Conservation (phyloP, 1,284 basidiomycete species). For the Vanrija pseudolonga region DNA sequence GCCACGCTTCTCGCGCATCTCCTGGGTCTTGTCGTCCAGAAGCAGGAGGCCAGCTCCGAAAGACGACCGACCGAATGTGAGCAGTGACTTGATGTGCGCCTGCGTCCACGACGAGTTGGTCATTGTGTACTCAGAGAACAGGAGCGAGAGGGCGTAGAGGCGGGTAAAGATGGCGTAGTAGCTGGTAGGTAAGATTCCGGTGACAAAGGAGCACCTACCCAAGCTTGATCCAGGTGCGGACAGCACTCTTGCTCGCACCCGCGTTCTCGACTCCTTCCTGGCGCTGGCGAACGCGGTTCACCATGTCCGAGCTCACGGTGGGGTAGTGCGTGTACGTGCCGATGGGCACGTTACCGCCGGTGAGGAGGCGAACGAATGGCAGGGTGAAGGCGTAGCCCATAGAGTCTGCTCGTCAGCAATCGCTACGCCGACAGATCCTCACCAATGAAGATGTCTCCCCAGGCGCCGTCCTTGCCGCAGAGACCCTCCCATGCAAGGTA, state of each 20-base stretch:
- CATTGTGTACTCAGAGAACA: slow-evolving; percentile 68
- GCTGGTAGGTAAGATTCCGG: slow-evolving; percentile 50
- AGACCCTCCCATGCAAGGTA: slow-evolving; percentile 69
- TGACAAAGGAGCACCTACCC: no score
- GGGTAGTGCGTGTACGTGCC: slow-evolving; percentile 96
- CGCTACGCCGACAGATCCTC: slow-evolving; percentile 13
- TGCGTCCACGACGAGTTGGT: slow-evolving; percentile 96
- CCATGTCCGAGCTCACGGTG: slow-evolving; percentile 92
- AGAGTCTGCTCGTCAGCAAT: slow-evolving; percentile 61
- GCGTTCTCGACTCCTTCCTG: slow-evolving; percentile 65
- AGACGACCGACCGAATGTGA: slow-evolving; percentile 45
- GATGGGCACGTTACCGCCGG: slow-evolving; percentile 60
- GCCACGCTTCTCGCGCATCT: slow-evolving; percentile 11
- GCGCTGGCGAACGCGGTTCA: slow-evolving; percentile 68
- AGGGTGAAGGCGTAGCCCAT: slow-evolving; percentile 98
- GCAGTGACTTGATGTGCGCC: slow-evolving; percentile 71
- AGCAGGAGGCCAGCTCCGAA: slow-evolving; percentile 30
- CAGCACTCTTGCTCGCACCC: slow-evolving; percentile 59
- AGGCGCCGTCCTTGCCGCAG: slow-evolving; percentile 44
- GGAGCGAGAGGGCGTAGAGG: slow-evolving; percentile 72
- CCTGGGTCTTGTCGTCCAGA: slow-evolving; percentile 27
- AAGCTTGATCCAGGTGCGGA: slow-evolving; percentile 67
- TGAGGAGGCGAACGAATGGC: slow-evolving; percentile 64
- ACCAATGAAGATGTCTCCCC: slow-evolving; percentile 83
- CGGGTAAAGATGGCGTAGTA: slow-evolving; percentile 88